Percentiles rank a stretch among this genome's conserved stretches.
These are phyloP conservation scores for Takashimella koratensis DNA, from an alignment of 1,284 basidiomycete genomes.

Conservation along the genomic window DNA sequence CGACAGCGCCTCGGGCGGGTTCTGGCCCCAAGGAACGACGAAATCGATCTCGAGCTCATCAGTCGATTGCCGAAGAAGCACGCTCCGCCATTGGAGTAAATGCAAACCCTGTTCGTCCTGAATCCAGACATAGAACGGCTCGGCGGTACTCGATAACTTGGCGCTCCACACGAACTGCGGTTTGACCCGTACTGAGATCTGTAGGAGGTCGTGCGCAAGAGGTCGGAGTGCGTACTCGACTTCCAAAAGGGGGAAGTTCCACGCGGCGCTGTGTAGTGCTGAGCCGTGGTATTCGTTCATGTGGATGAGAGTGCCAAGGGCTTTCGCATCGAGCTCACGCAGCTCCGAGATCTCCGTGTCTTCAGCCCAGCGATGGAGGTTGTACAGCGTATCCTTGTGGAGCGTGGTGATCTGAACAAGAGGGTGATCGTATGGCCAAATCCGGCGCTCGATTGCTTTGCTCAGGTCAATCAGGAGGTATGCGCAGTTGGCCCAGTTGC, in stretches of 20 bases:
- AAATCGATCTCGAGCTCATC: slow-evolving; percentile 69
- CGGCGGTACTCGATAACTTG: slow-evolving; percentile 68
- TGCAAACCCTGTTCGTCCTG: slow-evolving; percentile 75
- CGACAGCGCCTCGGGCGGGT: slow-evolving; percentile 63
- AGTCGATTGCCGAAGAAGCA: slow-evolving; percentile 66
- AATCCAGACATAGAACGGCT: slow-evolving; percentile 96
- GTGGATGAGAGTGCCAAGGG: slow-evolving; percentile 80
- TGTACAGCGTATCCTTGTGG: slow-evolving; percentile 74
- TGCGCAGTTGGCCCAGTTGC: slow-evolving; percentile 82
- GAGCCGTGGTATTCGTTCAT: slow-evolving; percentile 81
- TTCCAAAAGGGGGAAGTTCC: slow-evolving; percentile 76
- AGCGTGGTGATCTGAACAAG: slow-evolving; percentile 71
- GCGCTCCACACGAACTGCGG: slow-evolving; percentile 80
- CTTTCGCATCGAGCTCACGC: slow-evolving; percentile 64
- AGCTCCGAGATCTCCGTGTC: slow-evolving; percentile 77
- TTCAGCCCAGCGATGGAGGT: slow-evolving; percentile 76
- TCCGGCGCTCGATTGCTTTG: slow-evolving; percentile 85
- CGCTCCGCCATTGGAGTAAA: slow-evolving; percentile 78
- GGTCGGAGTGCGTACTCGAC: slow-evolving; percentile 71
- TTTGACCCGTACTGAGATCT: slow-evolving; percentile 64
- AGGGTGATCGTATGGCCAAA: slow-evolving; percentile 97
- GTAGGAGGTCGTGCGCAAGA: slow-evolving; percentile 77
- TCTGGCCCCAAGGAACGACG: slow-evolving; percentile 66
- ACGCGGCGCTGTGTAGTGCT: slow-evolving; percentile 74
- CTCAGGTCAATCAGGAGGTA: slow-evolving; percentile 83